Evolutionary conservation across 305 asterid species (phyloP).

Genomic region (Rubia occidens): DNA sequence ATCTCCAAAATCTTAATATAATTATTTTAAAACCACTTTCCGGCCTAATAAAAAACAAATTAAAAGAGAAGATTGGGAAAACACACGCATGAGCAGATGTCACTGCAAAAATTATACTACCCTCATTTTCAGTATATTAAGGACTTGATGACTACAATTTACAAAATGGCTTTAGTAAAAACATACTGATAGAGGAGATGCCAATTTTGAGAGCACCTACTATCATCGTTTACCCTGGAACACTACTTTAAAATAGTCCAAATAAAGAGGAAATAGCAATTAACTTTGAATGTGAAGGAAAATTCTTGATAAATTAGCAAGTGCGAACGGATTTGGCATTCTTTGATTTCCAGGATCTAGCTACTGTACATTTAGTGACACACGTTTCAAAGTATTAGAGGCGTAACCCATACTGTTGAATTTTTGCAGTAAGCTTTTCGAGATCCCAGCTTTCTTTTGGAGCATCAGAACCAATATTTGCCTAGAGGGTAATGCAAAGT

Average conservation of each 20-base stretch:
- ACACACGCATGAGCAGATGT: neutral
- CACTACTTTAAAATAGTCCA: conserved; percentile 1
- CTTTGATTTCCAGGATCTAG: neutral
- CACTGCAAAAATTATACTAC: no score
- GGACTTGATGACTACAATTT: neutral
- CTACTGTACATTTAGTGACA: neutral
- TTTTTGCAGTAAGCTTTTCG: conserved; percentile 76
- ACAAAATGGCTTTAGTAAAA: conserved; percentile 1
- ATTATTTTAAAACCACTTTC: neutral
- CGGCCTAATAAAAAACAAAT: neutral
- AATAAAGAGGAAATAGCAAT: neutral
- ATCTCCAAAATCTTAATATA: neutral
- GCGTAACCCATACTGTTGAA: conserved; percentile 63
- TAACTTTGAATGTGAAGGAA: neutral
- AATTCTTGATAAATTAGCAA: neutral
- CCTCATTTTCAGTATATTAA: neutral
- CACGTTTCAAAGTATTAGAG: neutral
- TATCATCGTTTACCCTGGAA: neutral
- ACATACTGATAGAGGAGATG: neutral
- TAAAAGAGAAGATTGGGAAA: neutral
- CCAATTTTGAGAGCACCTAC: neutral
- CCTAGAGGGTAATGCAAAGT: conserved; percentile 36
- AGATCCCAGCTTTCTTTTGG: conserved; percentile 92
- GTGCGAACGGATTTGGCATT: neutral
- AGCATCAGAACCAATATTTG: conserved; percentile 76